These are phyloP conservation scores for Euphorbia schlechtendalii DNA, from an alignment of 441 rosid species.

Conservation along the genomic window DNA sequence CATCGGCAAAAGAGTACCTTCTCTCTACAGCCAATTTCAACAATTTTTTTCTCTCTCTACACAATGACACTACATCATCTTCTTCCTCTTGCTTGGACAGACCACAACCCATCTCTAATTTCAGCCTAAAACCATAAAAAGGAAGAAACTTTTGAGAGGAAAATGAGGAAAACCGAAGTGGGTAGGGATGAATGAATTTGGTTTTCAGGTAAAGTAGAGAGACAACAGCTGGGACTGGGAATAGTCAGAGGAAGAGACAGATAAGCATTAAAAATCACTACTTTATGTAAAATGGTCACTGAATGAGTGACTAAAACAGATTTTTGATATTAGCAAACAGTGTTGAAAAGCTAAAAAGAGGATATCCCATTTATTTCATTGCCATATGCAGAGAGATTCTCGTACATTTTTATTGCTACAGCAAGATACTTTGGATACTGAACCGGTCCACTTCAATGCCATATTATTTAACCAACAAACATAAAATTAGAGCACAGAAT, in stretches of 20 bases:
- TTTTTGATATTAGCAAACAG: background rate
- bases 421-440: background rate
- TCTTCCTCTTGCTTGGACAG: conserved; percentile 41
- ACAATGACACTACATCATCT: conserved; percentile 35
- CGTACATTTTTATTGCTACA: background rate
- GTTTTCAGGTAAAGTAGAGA: conserved; percentile 2
- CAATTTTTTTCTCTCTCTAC: conserved; percentile 43
- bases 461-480: too few relatives aligned
- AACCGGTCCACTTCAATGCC: background rate
- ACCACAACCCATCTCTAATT: conserved; percentile 41
- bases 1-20: conserved; percentile 42
- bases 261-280: conserved; percentile 5
- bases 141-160: background rate
- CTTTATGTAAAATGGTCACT: background rate
- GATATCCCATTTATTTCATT: conserved; percentile 17
- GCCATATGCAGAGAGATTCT: conserved; percentile 14
- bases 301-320: too few relatives aligned
- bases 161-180: background rate
- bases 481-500: too few relatives aligned
- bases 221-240: conserved; percentile 19
- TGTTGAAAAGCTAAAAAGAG: background rate
- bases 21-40: conserved; percentile 39
- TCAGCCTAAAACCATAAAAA: background rate
- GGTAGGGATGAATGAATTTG: conserved; percentile 9
- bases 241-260: background rate